Evolutionary conservation across 2,329 filamentous ascomycete genomes (phyloP), one percentile per base, ranked within the genome.

Genomic region (Sclerotiophoma versabilis): DNA sequence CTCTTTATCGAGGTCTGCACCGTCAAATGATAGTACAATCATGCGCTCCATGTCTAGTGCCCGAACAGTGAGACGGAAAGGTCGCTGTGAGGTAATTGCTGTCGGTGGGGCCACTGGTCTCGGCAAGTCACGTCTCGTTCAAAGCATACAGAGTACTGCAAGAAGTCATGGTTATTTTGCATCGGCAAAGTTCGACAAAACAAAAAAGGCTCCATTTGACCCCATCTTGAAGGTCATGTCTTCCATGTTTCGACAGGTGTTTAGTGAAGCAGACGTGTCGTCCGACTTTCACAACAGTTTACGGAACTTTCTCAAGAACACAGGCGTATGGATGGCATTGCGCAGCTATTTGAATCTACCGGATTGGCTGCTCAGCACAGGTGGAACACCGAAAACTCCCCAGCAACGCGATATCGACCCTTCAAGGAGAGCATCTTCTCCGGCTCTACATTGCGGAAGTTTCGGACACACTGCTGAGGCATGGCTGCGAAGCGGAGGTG

Each of bases 201-300:
- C 83, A 15, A 81, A 82, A 60, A 81, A 80, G 48, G 79, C 83
- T 5, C 85, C 85, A 0, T 88, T 86, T 58, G 85, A 87, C 49
- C 83, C 85, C 0, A 80, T 87, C 30, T 75, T 87, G 15, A 81
- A 80, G 56, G 76, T 86, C n/a, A 79, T 88, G 74, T 83, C 82
- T 6, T 85, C 83, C 30, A 73, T 87, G 15, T 83, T 88, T 51
- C 80, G 85, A 22, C 85, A 88, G 58, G 86, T 87, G 6, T 88
- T 87, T 63, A 86, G 84, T 1, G 85, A 88, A 65, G 81, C 82
- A 29, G 84, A 88, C 68, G 82, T 88, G 14, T 80, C 76, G 9
- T 85, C 84, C 1, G 80, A 84, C 0, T 87, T 87, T 55, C 85
- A 88, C 62, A 80, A 84, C 54, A 82, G 79, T 57, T 74, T 88